phyloP scores from a whole-genome alignment of 2,329 filamentous ascomycete genomes.

The Calonectria multiphialidica region DNA sequence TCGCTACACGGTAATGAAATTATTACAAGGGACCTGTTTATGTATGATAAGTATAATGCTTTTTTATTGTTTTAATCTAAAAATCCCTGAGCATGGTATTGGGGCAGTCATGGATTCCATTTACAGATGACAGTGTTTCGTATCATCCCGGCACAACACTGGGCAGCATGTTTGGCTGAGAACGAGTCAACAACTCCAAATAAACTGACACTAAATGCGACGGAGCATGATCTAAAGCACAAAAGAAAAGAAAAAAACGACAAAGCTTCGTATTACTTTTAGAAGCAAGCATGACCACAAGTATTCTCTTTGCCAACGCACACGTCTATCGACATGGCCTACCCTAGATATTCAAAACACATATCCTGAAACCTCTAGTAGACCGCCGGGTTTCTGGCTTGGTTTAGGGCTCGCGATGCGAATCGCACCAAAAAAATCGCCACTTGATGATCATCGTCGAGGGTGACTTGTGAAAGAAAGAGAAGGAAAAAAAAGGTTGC shows the following conservation, averaged over 20 bases:
- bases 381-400: not conserved
- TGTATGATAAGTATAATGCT: not conserved
- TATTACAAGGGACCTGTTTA: no score
- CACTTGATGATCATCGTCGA: not conserved
- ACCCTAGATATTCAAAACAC: not conserved
- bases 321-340: not conserved
- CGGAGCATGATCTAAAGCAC: no score
- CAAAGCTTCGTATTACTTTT: not conserved
- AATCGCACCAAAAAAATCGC: not conserved
- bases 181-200: not conserved
- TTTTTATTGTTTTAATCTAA: not conserved
- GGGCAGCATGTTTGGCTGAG: not conserved
- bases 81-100: not conserved
- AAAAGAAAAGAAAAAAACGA: not conserved
- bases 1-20: not conserved
- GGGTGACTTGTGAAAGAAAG: not conserved
- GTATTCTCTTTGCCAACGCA: not conserved
- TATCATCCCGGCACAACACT: not conserved
- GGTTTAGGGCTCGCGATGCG: not conserved
- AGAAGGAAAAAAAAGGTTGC: not conserved
- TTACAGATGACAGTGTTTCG: not conserved
- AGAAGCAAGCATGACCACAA: not conserved
- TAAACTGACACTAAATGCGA: no score
- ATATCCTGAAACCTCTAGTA: not conserved
- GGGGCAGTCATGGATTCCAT: not conserved